These are phyloP conservation scores for Mortierella sp. DNA, from an alignment of 371 early-diverging fungal species.

Conservation along the genomic window DNA sequence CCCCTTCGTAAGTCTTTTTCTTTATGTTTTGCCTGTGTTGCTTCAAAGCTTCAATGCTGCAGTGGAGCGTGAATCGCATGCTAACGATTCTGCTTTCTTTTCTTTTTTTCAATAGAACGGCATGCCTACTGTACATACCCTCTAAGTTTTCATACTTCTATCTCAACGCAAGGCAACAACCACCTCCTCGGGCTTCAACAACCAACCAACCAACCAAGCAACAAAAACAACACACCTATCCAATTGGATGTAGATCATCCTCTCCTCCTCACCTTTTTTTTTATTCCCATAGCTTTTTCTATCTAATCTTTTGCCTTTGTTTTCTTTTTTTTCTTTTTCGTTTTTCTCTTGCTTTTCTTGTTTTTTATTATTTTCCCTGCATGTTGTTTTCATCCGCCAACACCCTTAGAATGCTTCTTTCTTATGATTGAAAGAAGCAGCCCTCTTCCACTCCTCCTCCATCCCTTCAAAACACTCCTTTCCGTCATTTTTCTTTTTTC, in stretches of 20 bases:
- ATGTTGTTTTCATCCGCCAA: neutral
- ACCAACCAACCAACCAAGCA: neutral
- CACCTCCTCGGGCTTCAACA: neutral
- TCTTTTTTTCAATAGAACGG: slow-evolving; percentile 34
- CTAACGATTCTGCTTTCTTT: neutral
- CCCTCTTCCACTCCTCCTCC: neutral
- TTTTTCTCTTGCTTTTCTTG: slow-evolving; percentile 7
- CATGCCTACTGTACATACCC: slow-evolving; percentile 41
- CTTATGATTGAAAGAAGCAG: neutral
- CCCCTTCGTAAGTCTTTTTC: slow-evolving; percentile 69
- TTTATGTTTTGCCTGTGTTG: too few relatives aligned
- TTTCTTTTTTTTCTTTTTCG: neutral
- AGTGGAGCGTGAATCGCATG: neutral
- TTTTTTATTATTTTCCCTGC: neutral
- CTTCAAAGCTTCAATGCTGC: neutral
- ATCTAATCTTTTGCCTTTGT: neutral
- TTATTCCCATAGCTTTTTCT: neutral
- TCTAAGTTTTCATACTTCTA: slow-evolving; percentile 16
- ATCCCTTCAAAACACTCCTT: neutral
- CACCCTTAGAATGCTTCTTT: slow-evolving; percentile 7
- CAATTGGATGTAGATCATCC: neutral
- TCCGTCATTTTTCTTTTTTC: neutral
- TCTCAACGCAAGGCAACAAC: neutral
- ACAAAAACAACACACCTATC: neutral
- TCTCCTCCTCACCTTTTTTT: neutral